These are phyloP conservation scores for Pyropia haitanensis DNA, from an alignment of 23 red algal genomes.

Conservation along the genomic window DNA sequence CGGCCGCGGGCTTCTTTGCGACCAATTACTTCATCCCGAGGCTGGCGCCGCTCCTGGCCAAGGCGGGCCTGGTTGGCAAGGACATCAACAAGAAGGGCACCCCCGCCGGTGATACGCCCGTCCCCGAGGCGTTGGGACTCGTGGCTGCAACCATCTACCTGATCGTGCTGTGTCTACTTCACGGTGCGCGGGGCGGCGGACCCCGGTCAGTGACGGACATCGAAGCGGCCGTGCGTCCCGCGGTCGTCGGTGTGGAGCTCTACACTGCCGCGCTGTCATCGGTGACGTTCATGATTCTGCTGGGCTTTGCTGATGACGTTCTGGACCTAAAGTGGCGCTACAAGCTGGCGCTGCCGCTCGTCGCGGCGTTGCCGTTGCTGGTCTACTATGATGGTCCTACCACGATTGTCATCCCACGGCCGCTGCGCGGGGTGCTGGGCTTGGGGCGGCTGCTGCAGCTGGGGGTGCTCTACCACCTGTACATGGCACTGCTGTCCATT, in stretches of 20 bases:
- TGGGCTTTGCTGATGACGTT: conserved; percentile 98
- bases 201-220: not conserved
- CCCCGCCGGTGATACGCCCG: conserved; percentile 26
- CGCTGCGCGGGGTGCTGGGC: conserved; percentile 6
- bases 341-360: conserved; percentile 84
- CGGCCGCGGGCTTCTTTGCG: conserved; percentile 8
- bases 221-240: conserved; percentile 1
- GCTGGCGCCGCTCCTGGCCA: conserved; percentile 45
- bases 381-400: conserved; percentile 83
- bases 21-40: conserved; percentile 32
- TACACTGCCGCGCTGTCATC: conserved; percentile 93
- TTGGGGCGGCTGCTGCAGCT: conserved; percentile 70
- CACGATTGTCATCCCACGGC: conserved; percentile 66
- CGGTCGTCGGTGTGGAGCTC: conserved; percentile 36
- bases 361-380: conserved; percentile 79
- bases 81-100: conserved; percentile 96
- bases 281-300: conserved; percentile 93
- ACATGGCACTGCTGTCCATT: conserved; percentile 93
- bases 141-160: conserved; percentile 86
- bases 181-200: conserved; percentile 6
- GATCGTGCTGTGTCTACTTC: conserved; percentile 71
- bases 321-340: conserved; percentile 92
- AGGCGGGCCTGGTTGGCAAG: conserved; percentile 60
- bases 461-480: conserved; percentile 77
- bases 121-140: conserved; percentile 75